These are phyloP conservation scores for Penicillium crustosum DNA, from an alignment of 2,329 filamentous ascomycete species.

Conservation along the genomic window DNA sequence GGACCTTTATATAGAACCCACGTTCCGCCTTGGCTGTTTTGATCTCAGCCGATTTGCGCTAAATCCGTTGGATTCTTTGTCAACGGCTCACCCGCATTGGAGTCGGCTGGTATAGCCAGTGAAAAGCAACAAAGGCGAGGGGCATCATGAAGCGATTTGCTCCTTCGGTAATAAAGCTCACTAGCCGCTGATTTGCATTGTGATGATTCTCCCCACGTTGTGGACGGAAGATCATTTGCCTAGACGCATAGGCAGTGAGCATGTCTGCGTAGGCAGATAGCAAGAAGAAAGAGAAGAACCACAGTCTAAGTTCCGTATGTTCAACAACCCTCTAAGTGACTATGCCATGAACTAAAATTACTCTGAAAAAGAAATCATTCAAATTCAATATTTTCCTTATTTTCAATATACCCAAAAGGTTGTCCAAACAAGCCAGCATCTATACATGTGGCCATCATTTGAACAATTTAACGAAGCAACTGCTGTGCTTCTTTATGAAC, in stretches of 20 bases:
- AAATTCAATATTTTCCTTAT: neutral
- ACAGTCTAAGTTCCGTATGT: neutral
- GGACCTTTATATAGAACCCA: neutral
- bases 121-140: neutral
- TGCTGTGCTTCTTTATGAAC: conserved; percentile 23
- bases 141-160: conserved; percentile 1
- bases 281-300: too few relatives aligned
- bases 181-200: neutral
- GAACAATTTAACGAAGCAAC: conserved; percentile 12
- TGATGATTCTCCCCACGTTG: neutral
- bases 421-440: conserved; percentile 1
- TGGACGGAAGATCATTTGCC: neutral
- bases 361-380: neutral
- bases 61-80: neutral
- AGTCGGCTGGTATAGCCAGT: conserved; percentile 1
- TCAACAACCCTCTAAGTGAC: neutral
- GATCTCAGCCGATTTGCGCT: neutral
- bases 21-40: neutral
- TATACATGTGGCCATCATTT: conserved; percentile 3
- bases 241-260: neutral
- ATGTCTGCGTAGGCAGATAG: neutral
- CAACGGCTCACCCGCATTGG: neutral
- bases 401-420: neutral
- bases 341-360: neutral
- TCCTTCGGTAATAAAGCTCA: conserved; percentile 4